Evolutionary conservation across 371 early-diverging fungal species (phyloP).

Genomic region (Apophysomyces sp.): DNA sequence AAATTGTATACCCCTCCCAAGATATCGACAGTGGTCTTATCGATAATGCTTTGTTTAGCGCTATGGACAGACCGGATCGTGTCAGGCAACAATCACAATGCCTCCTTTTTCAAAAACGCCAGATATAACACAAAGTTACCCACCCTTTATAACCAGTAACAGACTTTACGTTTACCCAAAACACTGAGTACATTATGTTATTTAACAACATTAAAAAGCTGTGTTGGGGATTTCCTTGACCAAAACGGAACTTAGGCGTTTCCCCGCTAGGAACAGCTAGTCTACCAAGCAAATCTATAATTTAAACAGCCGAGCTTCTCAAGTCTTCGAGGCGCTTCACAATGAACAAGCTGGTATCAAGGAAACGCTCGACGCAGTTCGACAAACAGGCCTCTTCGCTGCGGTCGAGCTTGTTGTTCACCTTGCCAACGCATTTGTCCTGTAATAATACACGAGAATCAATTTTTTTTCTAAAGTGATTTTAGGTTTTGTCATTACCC

Average conservation of each 20-base stretch:
- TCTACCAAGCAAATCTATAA: neutral
- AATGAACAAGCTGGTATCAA: constrained; percentile 74
- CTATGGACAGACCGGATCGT: too few relatives aligned
- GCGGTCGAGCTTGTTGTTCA: constrained; percentile 67
- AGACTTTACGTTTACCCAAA: too few relatives aligned
- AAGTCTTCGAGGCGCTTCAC: constrained; percentile 66
- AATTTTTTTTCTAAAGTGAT: neutral
- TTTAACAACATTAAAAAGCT: too few relatives aligned
- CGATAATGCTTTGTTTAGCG: too few relatives aligned
- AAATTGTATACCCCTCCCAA: too few relatives aligned
- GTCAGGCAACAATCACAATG: too few relatives aligned
- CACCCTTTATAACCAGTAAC: too few relatives aligned
- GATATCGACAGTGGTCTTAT: too few relatives aligned
- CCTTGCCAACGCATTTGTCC: constrained; percentile 76
- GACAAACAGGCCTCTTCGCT: constrained; percentile 72
- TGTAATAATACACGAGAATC: constrained; percentile 2
- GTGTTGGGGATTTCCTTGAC: neutral
- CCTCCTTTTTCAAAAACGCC: too few relatives aligned
- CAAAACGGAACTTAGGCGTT: neutral
- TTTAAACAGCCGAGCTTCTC: constrained; percentile 25
- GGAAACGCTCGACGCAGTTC: constrained; percentile 83
- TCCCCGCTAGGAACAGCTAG: neutral
- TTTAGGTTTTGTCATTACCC: constrained; percentile 42
- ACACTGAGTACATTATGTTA: too few relatives aligned
- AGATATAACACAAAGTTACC: too few relatives aligned